Base-by-base conservation (phyloP, 2,329 filamentous ascomycete species). In the Daldinia sp. region DNA sequence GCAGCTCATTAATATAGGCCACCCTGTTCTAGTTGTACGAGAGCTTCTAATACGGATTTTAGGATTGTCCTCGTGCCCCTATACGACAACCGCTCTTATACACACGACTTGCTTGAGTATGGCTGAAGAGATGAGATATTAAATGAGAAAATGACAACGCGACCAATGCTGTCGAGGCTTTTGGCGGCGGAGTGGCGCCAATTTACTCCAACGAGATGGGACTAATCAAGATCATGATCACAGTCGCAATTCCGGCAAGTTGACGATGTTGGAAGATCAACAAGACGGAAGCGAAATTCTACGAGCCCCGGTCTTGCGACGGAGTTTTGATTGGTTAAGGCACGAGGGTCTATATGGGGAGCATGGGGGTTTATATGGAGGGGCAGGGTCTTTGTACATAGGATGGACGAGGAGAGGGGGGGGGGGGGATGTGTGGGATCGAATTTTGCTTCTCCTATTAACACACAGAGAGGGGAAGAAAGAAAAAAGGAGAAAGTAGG, bases 161-260 rank as follows among this genome's bases (percentile, higher is more conserved):
- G 37, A 23, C 37, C 37, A 41, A 41, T 41, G 11, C 15, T 3
- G 23, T 2, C 37, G 23, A 41, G 4, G 8, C 1, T 41, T 41
- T 23, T 4, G 10, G 23, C 21, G n/a, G 25, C 9, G 25, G 37
- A 19, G 21, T 13, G n/a, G 9, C 49, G 32, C 32, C 21, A 47
- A 17, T 41, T 49, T 41, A 13, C 11, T 53, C 27, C 17, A 32
- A 29, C 27, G n/a, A 30, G 19, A 17, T 15, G 30, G 29, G 52
- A 52, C 64, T 67, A 64, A 67, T 67, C 54, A 64, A 61, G 57
- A 53, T 35, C 23, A 41, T 19, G 54, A 59, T 67, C 64, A 67
- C 64, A 58, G 54, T 67, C 50, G 30, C 48, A 64, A 56, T 25
- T 27, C 58, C 54, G 34, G 32, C 39, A 55, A 43, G 34, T 41